Conservation (phyloP, 805 yeast genomes). For the Candida hungchunana region DNA sequence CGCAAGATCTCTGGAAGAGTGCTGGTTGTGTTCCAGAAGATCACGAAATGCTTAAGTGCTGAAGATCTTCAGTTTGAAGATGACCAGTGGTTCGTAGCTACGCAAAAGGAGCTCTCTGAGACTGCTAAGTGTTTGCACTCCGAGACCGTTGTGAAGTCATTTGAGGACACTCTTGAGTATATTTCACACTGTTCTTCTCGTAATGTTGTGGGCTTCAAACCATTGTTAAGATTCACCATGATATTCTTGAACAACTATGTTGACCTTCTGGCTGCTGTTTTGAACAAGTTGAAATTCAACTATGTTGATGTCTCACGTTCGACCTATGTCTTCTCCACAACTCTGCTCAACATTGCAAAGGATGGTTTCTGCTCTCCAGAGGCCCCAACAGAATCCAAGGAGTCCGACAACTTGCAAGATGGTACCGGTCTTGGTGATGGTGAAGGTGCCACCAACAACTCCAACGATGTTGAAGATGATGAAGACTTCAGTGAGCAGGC, state of each 20-base stretch:
- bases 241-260: slow-evolving; percentile 64
- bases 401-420: slow-evolving; percentile 65
- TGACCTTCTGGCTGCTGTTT: slow-evolving; percentile 41
- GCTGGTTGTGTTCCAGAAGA: slow-evolving; percentile 63
- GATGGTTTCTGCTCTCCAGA: slow-evolving; percentile 94
- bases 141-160: slow-evolving; percentile 31
- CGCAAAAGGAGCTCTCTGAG: slow-evolving; percentile 42
- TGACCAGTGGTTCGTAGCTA: slow-evolving; percentile 62
- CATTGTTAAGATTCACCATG: slow-evolving; percentile 49
- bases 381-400: slow-evolving; percentile 57
- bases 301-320: slow-evolving; percentile 58
- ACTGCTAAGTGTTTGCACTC: slow-evolving; percentile 42
- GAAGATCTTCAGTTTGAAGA: slow-evolving; percentile 40
- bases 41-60: slow-evolving; percentile 18
- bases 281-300: slow-evolving; percentile 40
- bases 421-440: slow-evolving; percentile 96
- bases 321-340: slow-evolving; percentile 50
- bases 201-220: slow-evolving; percentile 38
- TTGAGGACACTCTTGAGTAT: slow-evolving; percentile 33
- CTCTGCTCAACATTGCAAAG: slow-evolving; percentile 58
- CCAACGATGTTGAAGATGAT: slow-evolving; percentile 86
- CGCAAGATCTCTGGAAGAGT: slow-evolving; percentile 54
- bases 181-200: slow-evolving; percentile 35
- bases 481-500: slow-evolving; percentile 76
- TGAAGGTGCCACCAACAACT: slow-evolving; percentile 74